Evolutionary conservation across 768 basidiomycete genomes (phyloP), one percentile per base, ranked within the genome.

Genomic region (Trametes meyenii): DNA sequence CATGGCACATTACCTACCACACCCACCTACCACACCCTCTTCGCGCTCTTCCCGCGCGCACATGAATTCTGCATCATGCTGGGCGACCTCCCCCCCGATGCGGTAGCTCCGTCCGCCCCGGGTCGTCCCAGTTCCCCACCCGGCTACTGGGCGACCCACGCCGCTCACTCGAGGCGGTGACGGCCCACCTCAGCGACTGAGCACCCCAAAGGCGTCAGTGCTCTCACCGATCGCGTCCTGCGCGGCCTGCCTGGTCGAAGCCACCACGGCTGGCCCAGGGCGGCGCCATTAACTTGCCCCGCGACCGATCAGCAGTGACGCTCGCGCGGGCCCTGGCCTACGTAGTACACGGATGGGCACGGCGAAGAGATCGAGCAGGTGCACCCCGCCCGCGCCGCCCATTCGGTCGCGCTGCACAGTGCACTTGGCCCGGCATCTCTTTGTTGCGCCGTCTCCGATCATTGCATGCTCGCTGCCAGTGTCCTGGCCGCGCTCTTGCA

Each of bases 161-260:
- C 54, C 54, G 43, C 36, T 29, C 54, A 58, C 57, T 42, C 40
- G 40, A 58, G 57, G 57, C 57, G 13, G 13, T n/a, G 17, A 10
- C 12, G 17, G 6, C 2, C 13, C 36, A 17, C 16, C 19, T 23
- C 38, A n/a, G 48, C 38, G 39, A 8, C 40, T 42, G 49, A 43
- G 49, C 57, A 50, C 57, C 57, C 49, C 57, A 58, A 58, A 50
- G 57, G 24, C 43, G 49, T 44, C 49, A 10, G 57, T 26, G 17
- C 23, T 33, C 35, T 35, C 45, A 46, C 21, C 40, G 42, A 50
- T 51, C 57, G n/a, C 49, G 23, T 40, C 26, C 24, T 11, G 52
- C 40, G 23, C 39, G 24, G 12, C 13, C 39, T 33, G 29, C 29
- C 29, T 33, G 29, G 29, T 33, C 29, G 29, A 33, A 33, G 39